These are phyloP conservation scores for Phytophthora idaei DNA, from an alignment of 352 stramenopile genomes.

Conservation along the genomic window DNA sequence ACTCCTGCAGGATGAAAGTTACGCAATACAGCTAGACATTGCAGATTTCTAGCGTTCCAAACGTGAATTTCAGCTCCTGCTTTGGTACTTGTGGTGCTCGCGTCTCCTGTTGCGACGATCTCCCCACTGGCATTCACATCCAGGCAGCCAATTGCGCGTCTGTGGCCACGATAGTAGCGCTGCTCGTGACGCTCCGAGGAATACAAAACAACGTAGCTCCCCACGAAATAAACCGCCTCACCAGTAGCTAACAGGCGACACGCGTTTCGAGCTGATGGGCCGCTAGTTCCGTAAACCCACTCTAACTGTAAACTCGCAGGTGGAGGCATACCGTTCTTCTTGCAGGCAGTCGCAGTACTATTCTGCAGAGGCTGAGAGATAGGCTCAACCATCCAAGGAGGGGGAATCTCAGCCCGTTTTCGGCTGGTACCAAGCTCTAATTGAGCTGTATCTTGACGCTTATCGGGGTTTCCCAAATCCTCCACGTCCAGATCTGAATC, in stretches of 20 bases:
- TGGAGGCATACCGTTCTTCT: slow-evolving; percentile 43
- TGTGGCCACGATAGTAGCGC: slow-evolving; percentile 75
- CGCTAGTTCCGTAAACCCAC: slow-evolving; percentile 79
- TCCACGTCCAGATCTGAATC: slow-evolving; percentile 81
- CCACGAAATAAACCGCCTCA: slow-evolving; percentile 76
- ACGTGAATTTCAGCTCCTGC: slow-evolving; percentile 65
- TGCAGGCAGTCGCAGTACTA: slow-evolving; percentile 1
- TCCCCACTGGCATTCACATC: slow-evolving; percentile 61
- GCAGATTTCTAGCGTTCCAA: slow-evolving; percentile 63
- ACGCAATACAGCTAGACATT: slow-evolving; percentile 72
- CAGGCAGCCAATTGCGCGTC: slow-evolving; percentile 62
- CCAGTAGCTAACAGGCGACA: slow-evolving; percentile 56
- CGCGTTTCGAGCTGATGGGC: slow-evolving; percentile 49
- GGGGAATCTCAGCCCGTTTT: slow-evolving; percentile 30
- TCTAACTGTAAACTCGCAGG: slow-evolving; percentile 71
- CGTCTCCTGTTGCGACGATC: slow-evolving; percentile 68
- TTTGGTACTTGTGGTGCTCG: slow-evolving; percentile 4
- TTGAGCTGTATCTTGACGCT: not conserved
- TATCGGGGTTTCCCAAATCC: slow-evolving; percentile 6
- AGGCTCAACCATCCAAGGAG: slow-evolving; percentile 62
- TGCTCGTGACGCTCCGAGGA: slow-evolving; percentile 60
- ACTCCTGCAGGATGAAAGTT: slow-evolving; percentile 71
- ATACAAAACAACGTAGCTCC: slow-evolving; percentile 81
- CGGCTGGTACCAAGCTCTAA: not conserved
- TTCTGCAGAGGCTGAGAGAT: slow-evolving; percentile 8